phyloP scores from a whole-genome alignment of 371 early-diverging fungal genomes.

The Conidiobolus incongruus region DNA sequence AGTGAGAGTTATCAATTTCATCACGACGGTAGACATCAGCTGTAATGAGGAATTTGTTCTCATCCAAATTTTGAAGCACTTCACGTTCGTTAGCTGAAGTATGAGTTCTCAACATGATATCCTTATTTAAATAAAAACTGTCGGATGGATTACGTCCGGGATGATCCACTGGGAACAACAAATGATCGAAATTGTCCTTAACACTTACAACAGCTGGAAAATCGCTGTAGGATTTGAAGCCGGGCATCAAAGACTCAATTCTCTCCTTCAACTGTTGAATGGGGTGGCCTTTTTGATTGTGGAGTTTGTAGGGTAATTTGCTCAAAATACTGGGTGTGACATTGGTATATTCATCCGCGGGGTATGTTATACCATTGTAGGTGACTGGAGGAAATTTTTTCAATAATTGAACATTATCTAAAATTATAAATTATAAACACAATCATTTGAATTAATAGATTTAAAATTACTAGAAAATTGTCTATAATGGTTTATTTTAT shows the following conservation, averaged over 20 bases:
- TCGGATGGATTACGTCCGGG: conserved; percentile 61
- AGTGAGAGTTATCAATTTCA: conserved; percentile 87
- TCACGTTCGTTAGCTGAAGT: conserved; percentile 86
- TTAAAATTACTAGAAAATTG: too few species aligned
- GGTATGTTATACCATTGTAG: conserved; percentile 24
- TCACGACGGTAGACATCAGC: conserved; percentile 96
- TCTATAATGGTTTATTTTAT: too few species aligned
- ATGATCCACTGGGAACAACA: conserved; percentile 64
- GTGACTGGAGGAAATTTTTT: too few species aligned
- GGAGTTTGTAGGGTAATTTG: conserved; percentile 53
- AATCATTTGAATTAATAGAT: too few species aligned
- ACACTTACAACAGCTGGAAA: conserved; percentile 63
- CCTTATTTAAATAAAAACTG: conserved; percentile 76
- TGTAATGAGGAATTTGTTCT: conserved; percentile 48
- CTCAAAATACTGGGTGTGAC: conserved; percentile 46
- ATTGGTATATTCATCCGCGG: conserved; percentile 55
- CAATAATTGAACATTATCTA: too few species aligned
- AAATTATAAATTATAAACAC: too few species aligned
- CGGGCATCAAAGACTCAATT: conserved; percentile 47
- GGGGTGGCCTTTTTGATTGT: conserved; percentile 66
- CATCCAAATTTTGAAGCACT: conserved; percentile 19
- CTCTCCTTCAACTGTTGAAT: conserved; percentile 57
- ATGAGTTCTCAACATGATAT: conserved; percentile 71
- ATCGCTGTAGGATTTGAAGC: conserved; percentile 33
- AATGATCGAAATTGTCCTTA: conserved; percentile 77